Base-by-base conservation (phyloP, 192 early-diverging fungal genomes). In the Polychytrium aggregatum region DNA sequence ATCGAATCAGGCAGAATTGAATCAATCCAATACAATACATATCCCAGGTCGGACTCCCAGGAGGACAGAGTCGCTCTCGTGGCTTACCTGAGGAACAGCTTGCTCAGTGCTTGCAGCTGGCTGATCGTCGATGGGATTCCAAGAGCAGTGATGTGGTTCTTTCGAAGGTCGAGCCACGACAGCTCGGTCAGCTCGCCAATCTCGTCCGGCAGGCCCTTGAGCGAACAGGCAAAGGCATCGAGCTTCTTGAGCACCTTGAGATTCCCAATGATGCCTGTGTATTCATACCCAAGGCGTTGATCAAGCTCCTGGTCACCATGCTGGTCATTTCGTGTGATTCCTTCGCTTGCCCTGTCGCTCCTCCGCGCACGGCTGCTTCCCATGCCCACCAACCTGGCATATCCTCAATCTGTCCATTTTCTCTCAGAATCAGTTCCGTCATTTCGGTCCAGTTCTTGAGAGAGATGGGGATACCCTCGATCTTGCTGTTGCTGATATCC, bases 381-480 rank as follows among this genome's bases (percentile, higher is more conserved):
- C n/a, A n/a, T n/a, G n/a, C n/a, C n/a, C n/a, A n/a, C n/a, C 33
- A 29, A 50, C 55, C 63, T 38, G 70, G 68, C 31, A 73, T 48
- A 31, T 71, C 68, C 50, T 71, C 63, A 40, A 73, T 67, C 33
- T 61, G 42, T 16, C 56, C 57, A 46, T 71, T 69, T 17, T 68
- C 62, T 22, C 52, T 53, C 31, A 67, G 56, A 20, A 53, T 50
- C 17, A 73, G 48, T 13, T 73, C 71, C 48, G 41, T 37, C n/a
- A 73, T 33, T 29, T 48, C 25, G 3, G 44, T 43, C 65, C 60
- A 67, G 26, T 63, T 63, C 50, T 68, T 53, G 17, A 67, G 29
- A n/a, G 54, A 55, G 9, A 33, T 22, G 5, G 71, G 71, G 34
- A 73, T 48, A 3, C 41, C 41, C 22, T 52, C 51, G 9, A 66